phyloP scores from a whole-genome alignment of 1,284 basidiomycete genomes.

The Heterobasidion parviporum region DNA sequence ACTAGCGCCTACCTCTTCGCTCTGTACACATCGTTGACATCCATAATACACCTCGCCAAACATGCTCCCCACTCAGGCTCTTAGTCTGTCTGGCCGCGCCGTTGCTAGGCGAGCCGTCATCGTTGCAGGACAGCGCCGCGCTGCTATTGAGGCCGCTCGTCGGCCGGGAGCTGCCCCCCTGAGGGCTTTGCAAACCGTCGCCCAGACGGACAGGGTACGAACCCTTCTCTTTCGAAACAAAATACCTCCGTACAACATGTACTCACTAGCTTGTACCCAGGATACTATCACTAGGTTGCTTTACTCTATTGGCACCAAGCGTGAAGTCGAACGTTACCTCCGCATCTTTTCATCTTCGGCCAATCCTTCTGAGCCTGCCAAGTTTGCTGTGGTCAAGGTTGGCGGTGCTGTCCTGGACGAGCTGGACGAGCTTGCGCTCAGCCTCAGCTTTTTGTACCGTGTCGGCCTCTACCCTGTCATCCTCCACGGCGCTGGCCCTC shows the following conservation, averaged over 20 bases:
- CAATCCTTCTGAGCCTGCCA: constrained; percentile 75
- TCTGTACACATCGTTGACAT: neutral
- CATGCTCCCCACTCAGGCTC: constrained; percentile 7
- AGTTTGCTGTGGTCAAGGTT: constrained; percentile 92
- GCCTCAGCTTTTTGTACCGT: constrained; percentile 88
- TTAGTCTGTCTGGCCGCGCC: constrained; percentile 3
- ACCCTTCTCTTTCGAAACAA: neutral
- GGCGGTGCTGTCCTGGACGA: constrained; percentile 90
- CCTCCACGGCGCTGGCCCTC: constrained; percentile 91
- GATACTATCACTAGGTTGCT: constrained; percentile 90
- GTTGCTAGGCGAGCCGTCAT: constrained; percentile 22
- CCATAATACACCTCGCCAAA: neutral
- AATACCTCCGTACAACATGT: neutral
- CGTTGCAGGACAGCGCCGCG: constrained; percentile 41
- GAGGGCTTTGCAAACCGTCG: constrained; percentile 40
- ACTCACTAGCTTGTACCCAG: constrained; percentile 28
- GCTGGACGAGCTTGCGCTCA: constrained; percentile 85
- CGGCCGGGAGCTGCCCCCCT: constrained; percentile 20
- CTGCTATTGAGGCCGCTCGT: constrained; percentile 32
- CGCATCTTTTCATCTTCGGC: constrained; percentile 91
- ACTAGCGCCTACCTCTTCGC: neutral
- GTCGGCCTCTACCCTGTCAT: constrained; percentile 93
- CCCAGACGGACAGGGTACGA: constrained; percentile 52
- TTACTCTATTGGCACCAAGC: constrained; percentile 91
- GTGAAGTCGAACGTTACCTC: constrained; percentile 93